Conservation (phyloP, 306 rosid species). For the Cajanus cajan region DNA sequence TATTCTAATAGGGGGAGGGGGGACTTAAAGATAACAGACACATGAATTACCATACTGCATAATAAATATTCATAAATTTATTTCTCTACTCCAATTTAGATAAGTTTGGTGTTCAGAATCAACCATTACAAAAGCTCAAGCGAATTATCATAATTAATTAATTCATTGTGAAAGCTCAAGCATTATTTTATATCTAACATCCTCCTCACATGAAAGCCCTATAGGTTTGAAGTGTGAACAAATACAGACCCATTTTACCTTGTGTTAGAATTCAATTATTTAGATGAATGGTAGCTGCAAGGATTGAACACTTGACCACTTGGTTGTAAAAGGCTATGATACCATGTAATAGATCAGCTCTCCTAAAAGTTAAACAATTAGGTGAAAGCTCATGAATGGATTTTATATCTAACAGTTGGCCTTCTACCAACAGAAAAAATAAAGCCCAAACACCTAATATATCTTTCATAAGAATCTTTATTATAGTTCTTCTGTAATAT, state of each 20-base stretch:
- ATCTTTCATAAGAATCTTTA: neutral
- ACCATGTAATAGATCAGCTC: neutral
- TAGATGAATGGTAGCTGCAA: neutral
- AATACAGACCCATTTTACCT: neutral
- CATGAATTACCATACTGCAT: neutral
- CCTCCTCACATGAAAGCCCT: neutral
- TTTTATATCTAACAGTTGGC: neutral
- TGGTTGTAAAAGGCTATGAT: neutral
- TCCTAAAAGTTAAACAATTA: neutral
- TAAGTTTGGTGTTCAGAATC: neutral
- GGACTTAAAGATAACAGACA: neutral
- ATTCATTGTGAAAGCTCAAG: neutral
- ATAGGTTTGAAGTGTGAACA: neutral
- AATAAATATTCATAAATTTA: neutral
- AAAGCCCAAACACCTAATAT: neutral
- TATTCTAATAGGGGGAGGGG: neutral
- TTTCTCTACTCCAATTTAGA: neutral
- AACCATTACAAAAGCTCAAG: neutral
- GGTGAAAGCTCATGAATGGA: neutral
- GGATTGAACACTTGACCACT: neutral
- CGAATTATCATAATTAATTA: neutral
- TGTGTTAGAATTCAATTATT: neutral
- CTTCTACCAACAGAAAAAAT: neutral
- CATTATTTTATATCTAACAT: neutral
- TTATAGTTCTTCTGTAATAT: neutral